These are phyloP conservation scores for Vaucheria bursata DNA, from an alignment of 352 stramenopile species.

Conservation along the genomic window DNA sequence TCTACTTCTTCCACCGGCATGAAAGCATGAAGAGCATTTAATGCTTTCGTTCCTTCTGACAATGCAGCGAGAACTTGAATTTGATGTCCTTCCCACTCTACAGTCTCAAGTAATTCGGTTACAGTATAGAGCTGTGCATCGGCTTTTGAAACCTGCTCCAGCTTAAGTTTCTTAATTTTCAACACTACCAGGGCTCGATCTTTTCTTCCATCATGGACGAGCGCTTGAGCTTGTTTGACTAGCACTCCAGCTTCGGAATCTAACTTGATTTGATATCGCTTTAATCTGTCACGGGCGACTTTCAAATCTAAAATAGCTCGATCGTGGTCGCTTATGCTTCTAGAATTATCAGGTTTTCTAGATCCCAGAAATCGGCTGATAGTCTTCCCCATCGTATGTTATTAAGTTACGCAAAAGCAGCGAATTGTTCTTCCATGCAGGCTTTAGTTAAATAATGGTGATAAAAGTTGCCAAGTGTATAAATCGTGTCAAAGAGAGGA, in stretches of 20 bases:
- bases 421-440: too few species aligned
- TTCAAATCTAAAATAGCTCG: constrained; percentile 47
- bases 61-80: constrained; percentile 44
- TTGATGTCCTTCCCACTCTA: constrained; percentile 48
- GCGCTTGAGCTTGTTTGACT: constrained; percentile 25
- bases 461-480: too few species aligned
- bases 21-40: constrained; percentile 43
- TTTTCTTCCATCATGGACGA: constrained; percentile 42
- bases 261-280: constrained; percentile 49
- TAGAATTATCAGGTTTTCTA: not conserved
- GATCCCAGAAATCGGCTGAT: too few species aligned
- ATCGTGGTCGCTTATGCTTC: constrained; percentile 43
- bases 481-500: too few species aligned
- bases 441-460: too few species aligned
- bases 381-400: too few species aligned
- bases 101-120: constrained; percentile 40
- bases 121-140: constrained; percentile 45
- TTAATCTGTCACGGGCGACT: constrained; percentile 45
- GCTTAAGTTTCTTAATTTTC: constrained; percentile 47
- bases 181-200: constrained; percentile 44
- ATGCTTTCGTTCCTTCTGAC: constrained; percentile 31
- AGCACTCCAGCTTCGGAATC: constrained; percentile 28
- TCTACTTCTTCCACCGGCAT: constrained; percentile 49
- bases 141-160: constrained; percentile 44
- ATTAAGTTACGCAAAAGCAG: too few species aligned